Base-by-base conservation (phyloP, 192 early-diverging fungal genomes). In the Chytriomyces hyalinus region DNA sequence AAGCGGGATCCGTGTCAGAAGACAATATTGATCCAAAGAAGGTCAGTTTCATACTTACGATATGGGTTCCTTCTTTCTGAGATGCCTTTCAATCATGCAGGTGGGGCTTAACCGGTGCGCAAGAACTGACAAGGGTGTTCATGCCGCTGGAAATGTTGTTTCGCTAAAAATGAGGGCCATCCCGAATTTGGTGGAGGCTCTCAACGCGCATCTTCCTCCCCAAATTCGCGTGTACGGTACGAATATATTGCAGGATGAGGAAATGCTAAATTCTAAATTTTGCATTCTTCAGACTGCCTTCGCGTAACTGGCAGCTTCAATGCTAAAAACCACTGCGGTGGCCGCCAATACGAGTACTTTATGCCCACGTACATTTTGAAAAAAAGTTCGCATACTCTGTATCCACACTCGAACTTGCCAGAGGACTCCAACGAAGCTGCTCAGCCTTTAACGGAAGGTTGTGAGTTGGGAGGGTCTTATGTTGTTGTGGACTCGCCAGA, bases 91-190 rank as follows among this genome's bases (percentile, higher is more conserved):
- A 49, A 61, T 45, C 26, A 26, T 20, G 77, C 76, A 94, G 92
- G 89, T 96, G 67, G 84, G 91, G 64, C 91, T 98, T 74, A 91
- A 91, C 87, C 86, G 98, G 69, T 92, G 95, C 8, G 98, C 98
- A 9, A 89, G 98, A 46, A 99, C 98, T 1, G 98, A 99, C 79
- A 98, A 98, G 82, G 98, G 98, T 43, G 98, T 99, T 5, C 97
- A 98, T 79, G 96, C 98, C 22, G 94, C 94, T 46, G 97, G 97
- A 11, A 96, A 99, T 66, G 92, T 99, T 3, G 90, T 95, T 9
- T 96, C 96, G 6, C 69, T 94, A 44, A 99, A 99, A 80, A 91
- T 99, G 90, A 91, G 94, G 65, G 80, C 92, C 6, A 92, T 93
- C 64, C 79, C 84, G 8, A 89, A 92, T 44, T 82, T 97, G 17